Percentiles rank a stretch among this genome's conserved stretches.
phyloP scores from a whole-genome alignment of 129 eudicot species.

The Flaveria sonorensis region DNA sequence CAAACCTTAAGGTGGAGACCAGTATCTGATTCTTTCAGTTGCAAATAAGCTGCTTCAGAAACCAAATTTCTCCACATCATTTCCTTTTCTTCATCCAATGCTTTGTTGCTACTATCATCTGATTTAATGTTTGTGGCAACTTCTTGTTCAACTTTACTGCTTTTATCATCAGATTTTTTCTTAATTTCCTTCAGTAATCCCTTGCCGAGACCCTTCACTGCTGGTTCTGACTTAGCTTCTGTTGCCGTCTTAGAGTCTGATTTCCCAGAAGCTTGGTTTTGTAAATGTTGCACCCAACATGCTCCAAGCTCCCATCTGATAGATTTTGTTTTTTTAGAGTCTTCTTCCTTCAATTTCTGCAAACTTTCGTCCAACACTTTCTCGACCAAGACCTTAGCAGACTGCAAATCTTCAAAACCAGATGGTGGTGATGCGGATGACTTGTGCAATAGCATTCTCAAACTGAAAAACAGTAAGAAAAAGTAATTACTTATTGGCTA shows the following conservation, averaged over 20 bases:
- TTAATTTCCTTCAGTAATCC: conserved; percentile 86
- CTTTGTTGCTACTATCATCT: conserved; percentile 47
- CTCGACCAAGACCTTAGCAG: conserved; percentile 62
- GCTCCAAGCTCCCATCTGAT: conserved; percentile 99
- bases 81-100: conserved; percentile 65
- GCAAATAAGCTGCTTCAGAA: conserved; percentile 78
- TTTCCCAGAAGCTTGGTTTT: conserved; percentile 76
- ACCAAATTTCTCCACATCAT: conserved; percentile 65
- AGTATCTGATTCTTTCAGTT: conserved; percentile 92
- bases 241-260: conserved; percentile 64
- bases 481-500: conserved; percentile 3
- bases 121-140: conserved; percentile 38
- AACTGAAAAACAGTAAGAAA: conserved; percentile 37
- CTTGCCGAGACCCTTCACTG: conserved; percentile 97
- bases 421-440: conserved; percentile 58
- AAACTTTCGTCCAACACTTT: conserved; percentile 71
- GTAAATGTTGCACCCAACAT: conserved; percentile 98
- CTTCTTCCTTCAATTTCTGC: conserved; percentile 59
- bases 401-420: conserved; percentile 48
- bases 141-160: conserved; percentile 54
- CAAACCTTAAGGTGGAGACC: conserved; percentile 92
- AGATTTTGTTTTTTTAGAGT: conserved; percentile 44
- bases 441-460: conserved; percentile 86
- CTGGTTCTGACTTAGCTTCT: conserved; percentile 81
- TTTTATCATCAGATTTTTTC: conserved; percentile 67